phyloP scores from a whole-genome alignment of 164 flowering plant genomes.

The Warburgia ugandensis region DNA sequence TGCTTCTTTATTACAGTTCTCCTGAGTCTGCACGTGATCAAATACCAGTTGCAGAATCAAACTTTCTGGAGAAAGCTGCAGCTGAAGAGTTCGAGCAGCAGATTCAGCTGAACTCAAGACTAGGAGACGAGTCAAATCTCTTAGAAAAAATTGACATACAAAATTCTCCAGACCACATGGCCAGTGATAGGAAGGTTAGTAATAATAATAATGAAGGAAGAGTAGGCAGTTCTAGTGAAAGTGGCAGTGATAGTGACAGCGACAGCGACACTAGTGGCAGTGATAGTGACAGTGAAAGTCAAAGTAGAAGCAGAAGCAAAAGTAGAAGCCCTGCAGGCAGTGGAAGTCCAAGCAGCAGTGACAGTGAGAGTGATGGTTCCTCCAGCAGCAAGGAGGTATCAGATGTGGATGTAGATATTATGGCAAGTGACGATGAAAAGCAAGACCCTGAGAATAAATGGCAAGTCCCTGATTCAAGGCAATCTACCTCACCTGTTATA shows the following conservation, averaged over 20 bases:
- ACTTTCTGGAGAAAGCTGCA: constrained; percentile 21
- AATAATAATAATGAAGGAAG: constrained; percentile 49
- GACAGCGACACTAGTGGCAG: constrained; percentile 67
- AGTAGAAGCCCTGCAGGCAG: constrained; percentile 64
- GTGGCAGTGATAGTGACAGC: constrained; percentile 70
- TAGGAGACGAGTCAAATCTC: constrained; percentile 27
- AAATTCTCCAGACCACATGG: constrained; percentile 35
- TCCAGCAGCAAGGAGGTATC: constrained; percentile 86
- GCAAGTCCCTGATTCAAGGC: constrained; percentile 22
- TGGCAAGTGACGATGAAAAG: constrained; percentile 81
- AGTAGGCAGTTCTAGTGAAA: constrained; percentile 62
- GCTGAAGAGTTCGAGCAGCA: constrained; percentile 27
- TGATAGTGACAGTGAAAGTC: constrained; percentile 56
- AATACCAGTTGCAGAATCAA: constrained; percentile 26
- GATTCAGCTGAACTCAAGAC: constrained; percentile 19
- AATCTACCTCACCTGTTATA: constrained; percentile 22
- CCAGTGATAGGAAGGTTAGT: constrained; percentile 41
- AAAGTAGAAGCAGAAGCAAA: constrained; percentile 35
- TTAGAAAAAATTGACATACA: constrained; percentile 31
- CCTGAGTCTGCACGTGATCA: constrained; percentile 43
- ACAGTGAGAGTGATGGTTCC: constrained; percentile 84
- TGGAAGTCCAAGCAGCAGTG: constrained; percentile 76
- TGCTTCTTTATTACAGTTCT: constrained; percentile 37
- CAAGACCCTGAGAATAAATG: constrained; percentile 34
- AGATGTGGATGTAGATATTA: constrained; percentile 92